Base-by-base conservation (phyloP, 2,329 filamentous ascomycete species). In the Alternaria sp. region DNA sequence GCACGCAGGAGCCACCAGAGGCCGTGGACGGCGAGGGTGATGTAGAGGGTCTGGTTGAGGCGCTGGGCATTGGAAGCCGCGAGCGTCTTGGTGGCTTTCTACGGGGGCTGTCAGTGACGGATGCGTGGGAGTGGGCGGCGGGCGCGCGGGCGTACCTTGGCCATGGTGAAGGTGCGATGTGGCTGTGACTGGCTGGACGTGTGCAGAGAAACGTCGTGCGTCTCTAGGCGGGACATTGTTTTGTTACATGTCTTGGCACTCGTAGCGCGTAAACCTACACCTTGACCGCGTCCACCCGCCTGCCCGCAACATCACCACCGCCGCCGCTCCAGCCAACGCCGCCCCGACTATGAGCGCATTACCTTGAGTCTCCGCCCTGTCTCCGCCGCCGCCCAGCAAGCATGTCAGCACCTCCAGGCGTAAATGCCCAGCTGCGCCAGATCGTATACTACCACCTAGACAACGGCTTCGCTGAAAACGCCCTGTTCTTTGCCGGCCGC, bases 401-500 rank as follows among this genome's bases (percentile, higher is more conserved):
- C 74, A 90, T 89, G 88, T 84, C 87, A 60, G 85, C 87, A 47
- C 85, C 83, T 47, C 79, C 85, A 51, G 83, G 87, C 75, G 84
- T 88, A 64, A 84, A 86, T 59, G 82, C 82, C 69, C 89, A 91
- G 78, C 83, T 91, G 73, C 84, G 88, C 74, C 87, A 90, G 72
- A 83, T 90, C 53, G 87, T 91, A 66, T 89, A 89, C 82, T 90
- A 91, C 78, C 86, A 90, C 77, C 89, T 99, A 79, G 96, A 99
- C 84, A 97, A 97, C 78, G 90, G 94, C 75, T 89, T 94, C 41
- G 87, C 92, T 76, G 90, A 94, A 60, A 98, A 97, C 78, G 96
- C 96, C 60, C 89, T 97, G 45, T 99, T 99, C 82, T 93, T 97
- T 65, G 92, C 96, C 64, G 93, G 95, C 75, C 89, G 96, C 68